Base-by-base conservation (phyloP, 106 monocot genomes). In the Allium fistulosum region DNA sequence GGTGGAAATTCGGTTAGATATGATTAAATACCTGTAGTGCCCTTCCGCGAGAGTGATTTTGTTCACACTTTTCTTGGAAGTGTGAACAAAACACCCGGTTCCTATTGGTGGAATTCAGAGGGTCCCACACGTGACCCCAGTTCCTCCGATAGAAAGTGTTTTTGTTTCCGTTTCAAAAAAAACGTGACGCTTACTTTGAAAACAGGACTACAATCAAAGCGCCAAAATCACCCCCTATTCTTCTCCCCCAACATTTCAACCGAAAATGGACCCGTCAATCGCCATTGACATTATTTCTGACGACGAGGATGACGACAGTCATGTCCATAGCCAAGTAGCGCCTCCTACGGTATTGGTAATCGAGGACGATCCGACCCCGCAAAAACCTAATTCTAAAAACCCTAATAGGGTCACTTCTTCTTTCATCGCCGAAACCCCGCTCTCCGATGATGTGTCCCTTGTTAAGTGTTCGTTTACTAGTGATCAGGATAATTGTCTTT, bases 361-460 rank as follows among this genome's bases (percentile, higher is more conserved):
- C 22, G 67, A 67, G 26, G 67, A 67, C 67, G 67, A 67, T 14
- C 67, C 67, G 11, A 67, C 67, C 11, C 67, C 67, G 11, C 50
- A 67, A 13, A 67, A 67, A 16, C 67, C 51, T 16, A 13, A 26
- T 14, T 27, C 67, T 28, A 37, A 37, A 37, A 53, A 53, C 4
- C 46, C 51, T 11, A 51, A 51, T 22, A 12, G 26, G 37, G 37
- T 37, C 52, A 67, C 51, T 14, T 52, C 67, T 9, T 51, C 67
- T 22, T 53, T 67, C 52, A 52, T 67, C 52, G 50, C 67, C 26
- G 52, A 67, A 2, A 67, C 67, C 67, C 67, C 67, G 12, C 67
- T 67, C 26, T 67, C 67, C 52, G 6, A 11, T 11, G 67, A 67
- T 26, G 67, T 67, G 13, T 67, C 67, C 11, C 26, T 67, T 28